Base-by-base conservation (phyloP, 1,284 basidiomycete genomes). In the Cystobasidium sp. region DNA sequence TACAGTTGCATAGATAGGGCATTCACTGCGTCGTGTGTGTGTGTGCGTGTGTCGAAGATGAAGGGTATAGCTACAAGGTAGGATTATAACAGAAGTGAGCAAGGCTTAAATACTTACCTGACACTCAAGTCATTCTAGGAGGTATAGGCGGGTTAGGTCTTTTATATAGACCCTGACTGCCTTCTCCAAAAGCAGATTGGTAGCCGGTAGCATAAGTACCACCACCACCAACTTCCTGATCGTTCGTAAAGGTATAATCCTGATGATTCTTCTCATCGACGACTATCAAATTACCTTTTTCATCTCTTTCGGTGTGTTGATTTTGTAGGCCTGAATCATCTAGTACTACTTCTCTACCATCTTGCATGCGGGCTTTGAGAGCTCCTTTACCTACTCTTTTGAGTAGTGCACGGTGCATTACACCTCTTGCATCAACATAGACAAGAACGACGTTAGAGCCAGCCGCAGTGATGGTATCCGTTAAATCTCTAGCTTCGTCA, bases 381-480 rank as follows among this genome's bases (percentile, higher is more conserved):
- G 80, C 80, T 1, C 75, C 71, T 65, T 79, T 80, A 3, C 81
- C 79, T 18, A 80, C 80, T 1, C 79, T 76, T 53, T 80, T 81
- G 58, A 83, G 73, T 10, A 83, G 67, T 0, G 81, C 81, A 10
- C 76, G 74, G 1, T 81, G 66, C 0, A 78, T 71, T 5, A 82
- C 79, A 0, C 82, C 82, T 12, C 80, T 65, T 0, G 82, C 77
- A 63, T 82, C 81, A 16, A 79, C 77, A 72, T 82, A 82, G 6
- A 82, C 78, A 44, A 81, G 63, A 16, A 78, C 81, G 46, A 81
- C 78, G 66, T 80, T 81, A 71, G 75, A 75, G 31, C 77, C 76
- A 5, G 79, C 76, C 8, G 77, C 71, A 5, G 79, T 80, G 6
- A 81, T 75, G 10, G 77, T 75, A 43, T 80, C 78, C 1, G 79